A percentile compares a stretch with the other conserved stretches of the same genome.
Conservation (phyloP, 768 basidiomycete species). For the Tephrocybe sp. region DNA sequence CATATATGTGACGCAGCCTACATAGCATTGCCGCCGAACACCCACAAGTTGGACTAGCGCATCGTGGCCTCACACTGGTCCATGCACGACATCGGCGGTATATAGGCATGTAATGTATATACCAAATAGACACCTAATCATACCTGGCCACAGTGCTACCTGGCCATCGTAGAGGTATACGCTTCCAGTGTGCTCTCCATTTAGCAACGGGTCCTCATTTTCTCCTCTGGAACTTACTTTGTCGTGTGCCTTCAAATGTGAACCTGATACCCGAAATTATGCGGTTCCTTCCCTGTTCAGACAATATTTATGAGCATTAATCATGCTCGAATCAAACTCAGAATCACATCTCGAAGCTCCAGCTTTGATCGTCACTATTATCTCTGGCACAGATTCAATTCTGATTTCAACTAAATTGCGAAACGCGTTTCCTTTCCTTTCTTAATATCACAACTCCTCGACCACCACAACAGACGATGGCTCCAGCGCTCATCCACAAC, state of each 20-base stretch:
- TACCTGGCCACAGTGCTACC: no score
- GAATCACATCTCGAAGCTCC: no score
- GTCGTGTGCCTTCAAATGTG: conserved; percentile 30
- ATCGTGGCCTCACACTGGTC: no score
- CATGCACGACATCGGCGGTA: no score
- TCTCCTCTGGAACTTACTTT: conserved; percentile 15
- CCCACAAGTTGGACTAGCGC: no score
- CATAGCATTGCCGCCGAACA: neutral
- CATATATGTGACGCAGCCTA: neutral
- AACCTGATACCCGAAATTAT: conserved; percentile 41
- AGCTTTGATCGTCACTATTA: no score
- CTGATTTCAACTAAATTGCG: conserved; percentile 42
- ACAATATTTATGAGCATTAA: no score
- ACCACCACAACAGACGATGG: conserved; percentile 13
- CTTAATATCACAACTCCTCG: conserved; percentile 30
- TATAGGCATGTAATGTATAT: no score
- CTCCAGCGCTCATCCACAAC: conserved; percentile 24
- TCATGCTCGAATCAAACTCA: no score
- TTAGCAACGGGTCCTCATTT: conserved; percentile 1
- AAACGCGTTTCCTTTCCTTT: conserved; percentile 44
- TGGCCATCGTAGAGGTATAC: no score
- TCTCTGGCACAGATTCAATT: conserved; percentile 34
- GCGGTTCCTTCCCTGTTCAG: conserved; percentile 32
- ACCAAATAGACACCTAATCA: no score
- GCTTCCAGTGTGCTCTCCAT: neutral